Percentiles rank a stretch among this genome's conserved stretches.
These are phyloP conservation scores for Ophiocordyceps camponoti-saundersi DNA, from an alignment of 2,329 filamentous ascomycete genomes.

Conservation along the genomic window DNA sequence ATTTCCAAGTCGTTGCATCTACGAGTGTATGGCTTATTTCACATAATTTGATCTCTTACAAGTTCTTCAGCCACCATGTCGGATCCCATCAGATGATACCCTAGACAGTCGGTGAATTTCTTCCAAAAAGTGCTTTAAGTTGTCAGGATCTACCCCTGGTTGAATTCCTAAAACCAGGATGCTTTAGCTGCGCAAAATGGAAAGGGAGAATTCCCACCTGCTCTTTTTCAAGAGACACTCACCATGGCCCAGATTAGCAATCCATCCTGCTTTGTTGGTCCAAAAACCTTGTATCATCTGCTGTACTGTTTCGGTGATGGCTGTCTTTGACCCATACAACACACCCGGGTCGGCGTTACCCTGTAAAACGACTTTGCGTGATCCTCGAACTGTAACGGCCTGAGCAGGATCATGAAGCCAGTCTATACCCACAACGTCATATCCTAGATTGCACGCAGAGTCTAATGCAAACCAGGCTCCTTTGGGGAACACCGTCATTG, in stretches of 20 bases:
- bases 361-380: conserved; percentile 63
- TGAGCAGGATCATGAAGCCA: conserved; percentile 85
- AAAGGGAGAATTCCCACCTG: too few species aligned
- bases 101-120: conserved; percentile 61
- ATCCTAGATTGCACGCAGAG: conserved; percentile 71
- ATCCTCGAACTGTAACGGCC: conserved; percentile 62
- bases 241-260: conserved; percentile 93
- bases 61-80: not conserved
- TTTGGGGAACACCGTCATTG: conserved; percentile 97
- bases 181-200: not conserved
- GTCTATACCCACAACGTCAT: conserved; percentile 86
- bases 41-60: not conserved
- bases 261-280: conserved; percentile 75
- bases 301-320: conserved; percentile 69
- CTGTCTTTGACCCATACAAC: conserved; percentile 66
- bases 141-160: conserved; percentile 82
- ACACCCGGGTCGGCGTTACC: conserved; percentile 93
- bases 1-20: too few species aligned
- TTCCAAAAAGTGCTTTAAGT: conserved; percentile 84
- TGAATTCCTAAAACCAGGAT: conserved; percentile 54
- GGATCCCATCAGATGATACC: too few species aligned
- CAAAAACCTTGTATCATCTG: conserved; percentile 79
- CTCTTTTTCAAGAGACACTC: conserved; percentile 16
- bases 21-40: too few species aligned
- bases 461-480: conserved; percentile 93